These are phyloP conservation scores for Fusarium avenaceum DNA, from an alignment of 2,329 filamentous ascomycete genomes.

Conservation along the genomic window DNA sequence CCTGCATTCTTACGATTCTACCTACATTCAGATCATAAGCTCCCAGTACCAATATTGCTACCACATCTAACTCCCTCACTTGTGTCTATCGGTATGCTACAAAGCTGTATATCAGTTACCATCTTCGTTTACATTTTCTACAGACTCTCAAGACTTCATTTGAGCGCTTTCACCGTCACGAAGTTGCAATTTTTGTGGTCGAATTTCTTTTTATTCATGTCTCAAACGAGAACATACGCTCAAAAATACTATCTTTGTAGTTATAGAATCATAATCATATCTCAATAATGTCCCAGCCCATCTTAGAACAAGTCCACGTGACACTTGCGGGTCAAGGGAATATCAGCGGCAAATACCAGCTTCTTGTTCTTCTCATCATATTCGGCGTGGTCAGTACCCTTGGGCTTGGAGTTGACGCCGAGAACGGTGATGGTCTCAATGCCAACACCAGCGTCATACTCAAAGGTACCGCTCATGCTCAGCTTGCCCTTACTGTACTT, in stretches of 20 bases:
- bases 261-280: neutral
- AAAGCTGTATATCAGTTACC: too few species aligned
- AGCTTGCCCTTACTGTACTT: conserved; percentile 67
- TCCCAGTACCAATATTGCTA: too few species aligned
- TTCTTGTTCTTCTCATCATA: conserved; percentile 46
- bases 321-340: conserved; percentile 40
- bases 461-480: conserved; percentile 65
- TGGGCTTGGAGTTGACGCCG: conserved; percentile 49
- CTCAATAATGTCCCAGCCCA: accelerated
- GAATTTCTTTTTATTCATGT: neutral
- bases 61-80: too few species aligned
- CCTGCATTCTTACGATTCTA: too few species aligned
- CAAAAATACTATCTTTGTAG: too few species aligned
- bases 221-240: neutral
- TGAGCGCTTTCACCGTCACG: too few species aligned
- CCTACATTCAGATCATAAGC: too few species aligned
- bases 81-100: too few species aligned
- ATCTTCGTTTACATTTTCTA: too few species aligned
- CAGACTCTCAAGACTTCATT: neutral
- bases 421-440: conserved; percentile 65
- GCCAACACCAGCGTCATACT: conserved; percentile 60
- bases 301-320: conserved; percentile 9
- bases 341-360: conserved; percentile 37
- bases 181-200: too few species aligned
- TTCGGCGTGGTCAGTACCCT: conserved; percentile 28